phyloP scores from a whole-genome alignment of 306 rosid species.

The Cyamopsis tetragonoloba region DNA sequence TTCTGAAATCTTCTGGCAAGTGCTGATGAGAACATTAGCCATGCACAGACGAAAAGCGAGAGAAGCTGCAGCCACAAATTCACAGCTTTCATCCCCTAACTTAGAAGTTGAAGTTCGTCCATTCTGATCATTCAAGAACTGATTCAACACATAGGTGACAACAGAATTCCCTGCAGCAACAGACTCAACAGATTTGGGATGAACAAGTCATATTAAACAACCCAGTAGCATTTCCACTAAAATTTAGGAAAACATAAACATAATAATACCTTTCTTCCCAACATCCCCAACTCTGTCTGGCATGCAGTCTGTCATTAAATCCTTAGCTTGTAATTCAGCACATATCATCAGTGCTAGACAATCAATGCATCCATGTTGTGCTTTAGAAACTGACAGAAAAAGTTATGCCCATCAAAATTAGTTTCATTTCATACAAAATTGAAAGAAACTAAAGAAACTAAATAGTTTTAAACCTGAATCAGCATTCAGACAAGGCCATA shows the following conservation, averaged over 20 bases:
- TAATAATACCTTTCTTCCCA: constrained; percentile 45
- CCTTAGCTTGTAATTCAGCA: constrained; percentile 58
- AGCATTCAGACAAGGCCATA: constrained; percentile 71
- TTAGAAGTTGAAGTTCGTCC: constrained; percentile 26
- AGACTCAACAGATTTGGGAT: constrained; percentile 37
- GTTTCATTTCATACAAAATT: neutral
- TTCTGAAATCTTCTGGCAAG: constrained; percentile 73
- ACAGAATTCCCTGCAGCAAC: constrained; percentile 36
- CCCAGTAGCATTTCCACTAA: constrained; percentile 3
- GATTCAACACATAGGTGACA: constrained; percentile 44
- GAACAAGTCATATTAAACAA: constrained; percentile 22
- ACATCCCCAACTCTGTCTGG: constrained; percentile 24
- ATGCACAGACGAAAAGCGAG: constrained; percentile 68
- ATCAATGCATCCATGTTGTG: constrained; percentile 94
- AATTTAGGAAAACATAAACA: constrained; percentile 13
- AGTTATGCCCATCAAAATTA: constrained; percentile 6
- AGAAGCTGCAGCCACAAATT: constrained; percentile 29
- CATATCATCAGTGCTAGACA: constrained; percentile 88
- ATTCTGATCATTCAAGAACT: constrained; percentile 31
- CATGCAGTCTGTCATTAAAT: constrained; percentile 30
- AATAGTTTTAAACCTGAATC: constrained; percentile 60
- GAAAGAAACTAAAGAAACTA: constrained; percentile 5
- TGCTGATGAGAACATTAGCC: constrained; percentile 91
- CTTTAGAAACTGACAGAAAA: constrained; percentile 65
- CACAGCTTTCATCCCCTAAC: constrained; percentile 21